These are phyloP conservation scores for Aureobasidium namibiae DNA, from an alignment of 2,329 filamentous ascomycete species.

Conservation along the genomic window DNA sequence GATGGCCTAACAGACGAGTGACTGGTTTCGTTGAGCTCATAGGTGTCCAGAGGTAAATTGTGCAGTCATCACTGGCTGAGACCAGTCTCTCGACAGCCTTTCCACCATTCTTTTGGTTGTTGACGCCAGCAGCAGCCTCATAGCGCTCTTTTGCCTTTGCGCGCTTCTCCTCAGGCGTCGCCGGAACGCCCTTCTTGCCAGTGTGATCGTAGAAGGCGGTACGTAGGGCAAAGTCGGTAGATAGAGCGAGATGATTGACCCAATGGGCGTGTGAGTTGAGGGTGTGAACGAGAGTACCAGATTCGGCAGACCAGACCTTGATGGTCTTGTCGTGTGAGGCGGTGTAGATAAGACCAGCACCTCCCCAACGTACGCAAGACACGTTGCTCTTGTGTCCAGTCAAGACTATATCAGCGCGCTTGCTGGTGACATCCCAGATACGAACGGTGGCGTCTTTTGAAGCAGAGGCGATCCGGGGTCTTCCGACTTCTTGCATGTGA, in stretches of 20 bases:
- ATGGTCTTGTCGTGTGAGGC: conserved; percentile 86
- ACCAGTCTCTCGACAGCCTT: conserved; percentile 76
- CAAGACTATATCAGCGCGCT: conserved; percentile 71
- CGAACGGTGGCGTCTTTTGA: conserved; percentile 85
- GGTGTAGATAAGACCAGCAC: conserved; percentile 76
- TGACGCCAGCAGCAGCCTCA: conserved; percentile 68
- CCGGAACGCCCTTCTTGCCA: conserved; percentile 55
- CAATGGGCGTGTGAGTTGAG: conserved; percentile 81
- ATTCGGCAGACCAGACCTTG: conserved; percentile 76
- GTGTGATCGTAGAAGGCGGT: conserved; percentile 83
- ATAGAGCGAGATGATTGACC: conserved; percentile 91
- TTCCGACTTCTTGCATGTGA: conserved; percentile 66
- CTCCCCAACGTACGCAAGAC: conserved; percentile 89
- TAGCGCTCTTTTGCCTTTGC: conserved; percentile 74
- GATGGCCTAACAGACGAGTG: conserved; percentile 82
- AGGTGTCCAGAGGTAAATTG: conserved; percentile 93
- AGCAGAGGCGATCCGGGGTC: conserved; percentile 72
- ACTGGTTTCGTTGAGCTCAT: conserved; percentile 71
- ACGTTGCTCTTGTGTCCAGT: conserved; percentile 84
- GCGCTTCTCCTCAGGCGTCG: conserved; percentile 60
- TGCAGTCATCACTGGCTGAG: conserved; percentile 90
- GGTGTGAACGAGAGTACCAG: conserved; percentile 72
- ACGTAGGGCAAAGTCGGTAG: conserved; percentile 80
- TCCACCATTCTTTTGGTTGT: conserved; percentile 41
- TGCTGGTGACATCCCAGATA: conserved; percentile 75